Conservation (phyloP, 345 rosid genomes). For the Cochlearia excelsa region DNA sequence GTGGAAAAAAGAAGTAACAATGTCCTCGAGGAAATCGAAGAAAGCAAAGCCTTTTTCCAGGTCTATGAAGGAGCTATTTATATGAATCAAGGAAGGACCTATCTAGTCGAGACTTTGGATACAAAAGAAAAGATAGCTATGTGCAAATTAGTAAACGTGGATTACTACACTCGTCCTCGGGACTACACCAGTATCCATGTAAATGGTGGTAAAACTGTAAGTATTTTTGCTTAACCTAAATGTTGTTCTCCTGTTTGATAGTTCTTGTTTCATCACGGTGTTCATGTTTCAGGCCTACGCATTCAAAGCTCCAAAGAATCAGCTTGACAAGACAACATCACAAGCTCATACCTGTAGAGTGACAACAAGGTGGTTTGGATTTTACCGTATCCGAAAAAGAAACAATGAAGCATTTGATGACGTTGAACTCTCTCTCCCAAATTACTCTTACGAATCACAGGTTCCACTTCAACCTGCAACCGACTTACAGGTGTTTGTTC, state of each 20-base stretch:
- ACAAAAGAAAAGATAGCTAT: constrained; percentile 60
- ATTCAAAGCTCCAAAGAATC: constrained; percentile 41
- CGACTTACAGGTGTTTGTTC: background rate
- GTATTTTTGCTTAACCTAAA: constrained; percentile 30
- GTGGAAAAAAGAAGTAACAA: constrained; percentile 47
- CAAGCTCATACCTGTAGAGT: constrained; percentile 68
- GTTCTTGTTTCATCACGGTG: constrained; percentile 19
- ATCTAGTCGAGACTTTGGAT: constrained; percentile 69
- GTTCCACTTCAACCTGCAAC: constrained; percentile 35
- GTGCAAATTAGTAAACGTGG: constrained; percentile 59
- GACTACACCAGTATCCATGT: constrained; percentile 77
- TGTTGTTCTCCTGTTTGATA: constrained; percentile 17
- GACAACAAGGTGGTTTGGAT: constrained; percentile 87
- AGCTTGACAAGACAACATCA: constrained; percentile 59
- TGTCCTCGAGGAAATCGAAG: constrained; percentile 87
- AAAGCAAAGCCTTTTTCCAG: constrained; percentile 98
- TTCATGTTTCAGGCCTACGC: constrained; percentile 55
- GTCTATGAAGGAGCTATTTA: constrained; percentile 86
- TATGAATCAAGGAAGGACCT: constrained; percentile 83
- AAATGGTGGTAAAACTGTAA: constrained; percentile 70
- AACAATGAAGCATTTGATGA: constrained; percentile 47
- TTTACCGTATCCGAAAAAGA: constrained; percentile 50
- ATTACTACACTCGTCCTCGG: constrained; percentile 77
- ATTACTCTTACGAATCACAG: constrained; percentile 76
- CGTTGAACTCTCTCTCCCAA: constrained; percentile 70